These are phyloP conservation scores for Myxozyma melibiosi DNA, from an alignment of 805 yeast species.

Conservation along the genomic window DNA sequence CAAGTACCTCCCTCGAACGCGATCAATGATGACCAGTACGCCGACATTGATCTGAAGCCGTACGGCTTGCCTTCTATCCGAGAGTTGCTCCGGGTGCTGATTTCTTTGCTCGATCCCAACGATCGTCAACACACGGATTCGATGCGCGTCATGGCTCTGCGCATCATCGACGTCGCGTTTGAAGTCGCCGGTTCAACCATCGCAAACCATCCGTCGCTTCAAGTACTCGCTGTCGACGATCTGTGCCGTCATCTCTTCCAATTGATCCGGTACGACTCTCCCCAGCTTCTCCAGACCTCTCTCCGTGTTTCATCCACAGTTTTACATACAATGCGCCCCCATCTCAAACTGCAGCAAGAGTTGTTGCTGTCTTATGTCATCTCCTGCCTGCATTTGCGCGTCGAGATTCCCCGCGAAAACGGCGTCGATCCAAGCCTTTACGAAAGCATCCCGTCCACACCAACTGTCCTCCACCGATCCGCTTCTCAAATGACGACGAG, in stretches of 20 bases:
- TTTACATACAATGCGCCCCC: conserved; percentile 62
- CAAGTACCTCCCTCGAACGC: conserved; percentile 14
- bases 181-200: conserved; percentile 76
- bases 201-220: conserved; percentile 62
- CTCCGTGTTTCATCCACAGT: conserved; percentile 75
- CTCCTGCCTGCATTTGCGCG: conserved; percentile 44
- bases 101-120: conserved; percentile 81
- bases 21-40: conserved; percentile 18
- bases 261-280: conserved; percentile 73
- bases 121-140: conserved; percentile 84
- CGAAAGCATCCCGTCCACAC: conserved; percentile 45
- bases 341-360: conserved; percentile 80
- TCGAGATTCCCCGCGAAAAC: conserved; percentile 45
- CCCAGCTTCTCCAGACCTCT: conserved; percentile 71
- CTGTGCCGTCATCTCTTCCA: conserved; percentile 84
- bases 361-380: conserved; percentile 46
- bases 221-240: conserved; percentile 71
- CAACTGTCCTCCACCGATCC: conserved; percentile 54
- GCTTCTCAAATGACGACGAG: conserved; percentile 3
- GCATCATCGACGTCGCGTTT: conserved; percentile 72
- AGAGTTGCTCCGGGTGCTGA: conserved; percentile 72
- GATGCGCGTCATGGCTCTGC: conserved; percentile 79
- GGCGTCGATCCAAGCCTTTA: conserved; percentile 45
- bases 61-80: conserved; percentile 76
- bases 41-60: conserved; percentile 40